These are phyloP conservation scores for Flueggea neowawraea DNA, from an alignment of 441 rosid species.

Conservation along the genomic window DNA sequence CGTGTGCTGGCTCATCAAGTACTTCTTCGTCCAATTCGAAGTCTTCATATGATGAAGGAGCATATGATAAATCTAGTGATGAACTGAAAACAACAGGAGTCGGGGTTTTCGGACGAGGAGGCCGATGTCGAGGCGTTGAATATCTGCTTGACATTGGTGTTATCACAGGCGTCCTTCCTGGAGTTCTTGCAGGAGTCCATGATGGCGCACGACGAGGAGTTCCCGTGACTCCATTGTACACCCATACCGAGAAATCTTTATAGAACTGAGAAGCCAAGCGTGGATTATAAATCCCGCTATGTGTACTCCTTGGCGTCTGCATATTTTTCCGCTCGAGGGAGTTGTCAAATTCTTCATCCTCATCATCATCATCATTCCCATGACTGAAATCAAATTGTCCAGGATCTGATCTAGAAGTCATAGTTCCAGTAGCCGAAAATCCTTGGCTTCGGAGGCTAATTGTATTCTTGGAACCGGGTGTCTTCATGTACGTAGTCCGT, in stretches of 20 bases:
- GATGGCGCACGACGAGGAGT: constrained; percentile 54
- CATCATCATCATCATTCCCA: constrained; percentile 21
- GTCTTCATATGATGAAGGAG: constrained; percentile 32
- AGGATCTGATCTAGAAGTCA: constrained; percentile 27
- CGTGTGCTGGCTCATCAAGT: constrained; percentile 38
- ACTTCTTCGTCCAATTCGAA: constrained; percentile 28
- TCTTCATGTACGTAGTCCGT: constrained; percentile 21
- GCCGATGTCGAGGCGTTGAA: constrained; percentile 27
- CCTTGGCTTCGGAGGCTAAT: constrained; percentile 41
- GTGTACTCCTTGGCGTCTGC: constrained; percentile 43
- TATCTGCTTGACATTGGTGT: constrained; percentile 29
- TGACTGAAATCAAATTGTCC: constrained; percentile 14
- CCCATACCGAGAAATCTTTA: constrained; percentile 62
- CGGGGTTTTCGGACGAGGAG: constrained; percentile 28
- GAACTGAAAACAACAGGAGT: constrained; percentile 16
- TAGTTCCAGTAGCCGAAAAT: constrained; percentile 27
- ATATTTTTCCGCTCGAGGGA: constrained; percentile 46
- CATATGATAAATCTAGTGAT: constrained; percentile 20
- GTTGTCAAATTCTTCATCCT: constrained; percentile 39
- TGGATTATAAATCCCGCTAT: constrained; percentile 34
- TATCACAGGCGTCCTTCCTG: constrained; percentile 37
- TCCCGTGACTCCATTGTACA: constrained; percentile 49
- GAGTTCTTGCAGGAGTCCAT: constrained; percentile 61
- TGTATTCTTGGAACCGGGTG: constrained; percentile 30
- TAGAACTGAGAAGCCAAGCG: constrained; percentile 69